Conservation (phyloP, 2,329 filamentous ascomycete genomes). For the Calonectria hongkongensis region DNA sequence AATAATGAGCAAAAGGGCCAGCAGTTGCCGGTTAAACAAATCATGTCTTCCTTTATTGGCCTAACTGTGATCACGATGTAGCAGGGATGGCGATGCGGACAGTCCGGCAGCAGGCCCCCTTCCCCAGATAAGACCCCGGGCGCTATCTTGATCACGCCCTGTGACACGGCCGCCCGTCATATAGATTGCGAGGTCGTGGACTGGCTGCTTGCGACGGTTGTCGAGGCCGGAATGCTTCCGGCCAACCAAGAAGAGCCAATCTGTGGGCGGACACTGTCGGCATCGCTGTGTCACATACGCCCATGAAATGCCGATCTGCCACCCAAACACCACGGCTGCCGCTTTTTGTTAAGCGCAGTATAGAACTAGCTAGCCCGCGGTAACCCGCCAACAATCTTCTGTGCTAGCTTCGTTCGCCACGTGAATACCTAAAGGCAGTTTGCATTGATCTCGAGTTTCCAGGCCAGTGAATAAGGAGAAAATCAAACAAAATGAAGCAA, state of each 20-base stretch:
- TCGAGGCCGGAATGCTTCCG: conserved; percentile 60
- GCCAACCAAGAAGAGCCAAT: conserved; percentile 51
- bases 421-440: neutral
- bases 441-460: too few relatives aligned
- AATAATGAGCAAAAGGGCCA: conserved; percentile 31
- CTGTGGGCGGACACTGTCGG: conserved; percentile 51
- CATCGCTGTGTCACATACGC: conserved; percentile 32
- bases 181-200: conserved; percentile 34
- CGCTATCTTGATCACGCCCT: conserved; percentile 27
- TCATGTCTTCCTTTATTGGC: conserved; percentile 14
- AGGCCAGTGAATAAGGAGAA: neutral
- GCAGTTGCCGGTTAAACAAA: conserved; percentile 5
- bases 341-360: neutral
- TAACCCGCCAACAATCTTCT: conserved; percentile 1
- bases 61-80: conserved; percentile 13
- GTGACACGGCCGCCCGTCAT: conserved; percentile 29
- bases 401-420: neutral
- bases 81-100: conserved; percentile 31
- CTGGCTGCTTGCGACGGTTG: conserved; percentile 51
- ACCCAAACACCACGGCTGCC: conserved; percentile 23
- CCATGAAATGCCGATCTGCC: conserved; percentile 25
- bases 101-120: conserved; percentile 36
- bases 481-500: neutral
- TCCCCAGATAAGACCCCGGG: conserved; percentile 31
- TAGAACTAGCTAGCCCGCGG: neutral